Conservation (phyloP, 257 asterid genomes). For the Catharanthus roseus region DNA sequence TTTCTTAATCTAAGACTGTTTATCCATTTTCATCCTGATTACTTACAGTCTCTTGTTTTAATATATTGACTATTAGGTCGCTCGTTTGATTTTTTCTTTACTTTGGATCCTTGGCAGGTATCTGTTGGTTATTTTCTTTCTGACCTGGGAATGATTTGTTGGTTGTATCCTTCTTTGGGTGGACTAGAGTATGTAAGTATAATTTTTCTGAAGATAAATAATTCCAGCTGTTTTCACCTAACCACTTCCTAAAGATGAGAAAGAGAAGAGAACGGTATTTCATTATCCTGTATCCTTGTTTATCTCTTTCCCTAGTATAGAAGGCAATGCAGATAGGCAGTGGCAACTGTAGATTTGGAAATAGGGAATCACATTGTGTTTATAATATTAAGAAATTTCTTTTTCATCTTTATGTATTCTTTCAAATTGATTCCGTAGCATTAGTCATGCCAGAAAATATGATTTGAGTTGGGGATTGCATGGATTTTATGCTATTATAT, state of each 20-base stretch:
- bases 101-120: constrained; percentile 39
- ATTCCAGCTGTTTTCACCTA: not conserved
- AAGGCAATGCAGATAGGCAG: not conserved
- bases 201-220: not conserved
- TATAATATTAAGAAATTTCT: constrained; percentile 1
- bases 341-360: not conserved
- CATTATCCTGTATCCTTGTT: not conserved
- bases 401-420: not conserved
- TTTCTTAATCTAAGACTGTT: not conserved
- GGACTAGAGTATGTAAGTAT: constrained; percentile 89
- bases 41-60: not conserved
- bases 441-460: not conserved
- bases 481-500: not conserved
- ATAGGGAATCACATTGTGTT: not conserved
- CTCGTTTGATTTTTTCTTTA: constrained; percentile 10
- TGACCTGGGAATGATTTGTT: constrained; percentile 93
- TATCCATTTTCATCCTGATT: not conserved
- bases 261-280: not conserved
- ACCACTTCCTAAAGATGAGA: not conserved
- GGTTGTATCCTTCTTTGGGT: constrained; percentile 90
- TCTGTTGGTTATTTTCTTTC: constrained; percentile 88
- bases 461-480: not conserved
- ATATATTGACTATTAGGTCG: not conserved
- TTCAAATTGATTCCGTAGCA: not conserved
- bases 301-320: not conserved